Conservation (phyloP, 208 protist species). For the Crithidia sp. region DNA sequence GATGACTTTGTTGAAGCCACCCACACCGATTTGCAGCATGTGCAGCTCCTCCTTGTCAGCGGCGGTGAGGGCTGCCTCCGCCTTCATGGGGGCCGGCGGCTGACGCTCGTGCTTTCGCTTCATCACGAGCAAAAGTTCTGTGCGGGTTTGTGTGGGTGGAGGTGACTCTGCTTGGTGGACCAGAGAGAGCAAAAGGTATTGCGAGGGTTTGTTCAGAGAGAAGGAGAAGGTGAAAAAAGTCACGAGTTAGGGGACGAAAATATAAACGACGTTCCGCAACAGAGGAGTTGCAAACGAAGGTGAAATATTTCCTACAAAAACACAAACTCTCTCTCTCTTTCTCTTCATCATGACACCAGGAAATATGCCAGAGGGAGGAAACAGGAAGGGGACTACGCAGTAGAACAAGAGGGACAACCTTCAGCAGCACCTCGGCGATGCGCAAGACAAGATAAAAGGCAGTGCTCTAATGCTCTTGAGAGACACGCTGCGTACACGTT, state of each 20-base stretch:
- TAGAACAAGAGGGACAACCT: neutral
- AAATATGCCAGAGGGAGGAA: too few relatives aligned
- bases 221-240: too few relatives aligned
- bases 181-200: too few relatives aligned
- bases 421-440: neutral
- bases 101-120: constrained; percentile 7
- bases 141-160: neutral
- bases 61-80: constrained; percentile 24
- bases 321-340: neutral
- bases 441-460: neutral
- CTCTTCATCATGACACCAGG: too few relatives aligned
- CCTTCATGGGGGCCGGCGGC: constrained; percentile 15
- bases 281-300: neutral
- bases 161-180: too few relatives aligned
- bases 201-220: too few relatives aligned
- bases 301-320: neutral
- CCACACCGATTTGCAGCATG: constrained; percentile 24
- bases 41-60: constrained; percentile 30
- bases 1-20: constrained; percentile 23
- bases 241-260: too few relatives aligned
- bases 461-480: too few relatives aligned
- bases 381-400: too few relatives aligned
- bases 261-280: neutral
- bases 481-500: too few relatives aligned
- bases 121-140: neutral